phyloP scores from a whole-genome alignment of 2,329 filamentous ascomycete species.

The Exophiala alcalophila region DNA sequence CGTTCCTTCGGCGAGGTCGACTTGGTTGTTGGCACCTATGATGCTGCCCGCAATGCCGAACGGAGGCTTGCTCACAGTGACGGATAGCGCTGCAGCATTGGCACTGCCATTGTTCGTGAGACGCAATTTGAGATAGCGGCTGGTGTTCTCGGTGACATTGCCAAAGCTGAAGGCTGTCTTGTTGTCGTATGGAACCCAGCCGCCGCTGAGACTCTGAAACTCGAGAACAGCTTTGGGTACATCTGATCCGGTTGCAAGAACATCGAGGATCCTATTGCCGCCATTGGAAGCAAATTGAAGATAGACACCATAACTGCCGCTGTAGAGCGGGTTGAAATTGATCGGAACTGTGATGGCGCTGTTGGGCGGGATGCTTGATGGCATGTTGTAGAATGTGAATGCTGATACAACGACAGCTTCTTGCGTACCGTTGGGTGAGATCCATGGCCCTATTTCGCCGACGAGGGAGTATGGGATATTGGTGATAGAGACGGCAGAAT shows the following conservation, averaged over 20 bases:
- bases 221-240: conserved; percentile 52
- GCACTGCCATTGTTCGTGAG: conserved; percentile 54
- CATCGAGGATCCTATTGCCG: conserved; percentile 48
- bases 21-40: conserved; percentile 53
- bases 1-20: conserved; percentile 59
- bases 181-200: conserved; percentile 50
- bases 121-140: conserved; percentile 50
- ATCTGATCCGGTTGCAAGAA: conserved; percentile 51
- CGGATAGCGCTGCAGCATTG: conserved; percentile 49
- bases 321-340: conserved; percentile 38
- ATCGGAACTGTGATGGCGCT: conserved; percentile 29
- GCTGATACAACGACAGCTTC: conserved; percentile 17
- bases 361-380: conserved; percentile 23
- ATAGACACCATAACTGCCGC: conserved; percentile 52
- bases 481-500: conserved; percentile 37
- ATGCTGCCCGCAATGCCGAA: conserved; percentile 53
- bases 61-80: conserved; percentile 61
- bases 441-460: conserved; percentile 23
- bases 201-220: conserved; percentile 54
- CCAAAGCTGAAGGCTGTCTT: conserved; percentile 54
- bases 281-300: conserved; percentile 51
- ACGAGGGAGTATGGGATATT: conserved; percentile 19
- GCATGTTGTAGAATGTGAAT: conserved; percentile 25
- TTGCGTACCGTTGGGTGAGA: conserved; percentile 21
- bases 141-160: conserved; percentile 53